A percentile compares a stretch with the other conserved stretches of the same genome.
Evolutionary conservation across 192 early-diverging fungal genomes (phyloP).

Genomic region (Glomus cerebriforme): DNA sequence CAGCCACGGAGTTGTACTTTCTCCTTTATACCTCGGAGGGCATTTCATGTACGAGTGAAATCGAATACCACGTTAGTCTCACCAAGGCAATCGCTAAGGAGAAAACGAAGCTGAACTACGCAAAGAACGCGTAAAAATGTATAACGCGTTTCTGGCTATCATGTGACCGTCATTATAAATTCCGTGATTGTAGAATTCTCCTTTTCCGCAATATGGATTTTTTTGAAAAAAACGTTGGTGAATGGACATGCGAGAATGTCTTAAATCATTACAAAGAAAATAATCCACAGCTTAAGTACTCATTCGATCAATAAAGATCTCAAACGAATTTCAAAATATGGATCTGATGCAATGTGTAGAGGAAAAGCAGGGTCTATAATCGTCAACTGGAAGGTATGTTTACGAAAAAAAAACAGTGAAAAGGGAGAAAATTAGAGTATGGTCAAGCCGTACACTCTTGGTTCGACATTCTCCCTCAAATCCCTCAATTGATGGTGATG

Average conservation of each 20-base stretch:
- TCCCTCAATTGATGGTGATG: too few species aligned
- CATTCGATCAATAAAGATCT: constrained; percentile 11
- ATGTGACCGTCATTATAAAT: too few species aligned
- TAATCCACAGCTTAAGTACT: background rate
- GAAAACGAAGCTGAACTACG: too few species aligned
- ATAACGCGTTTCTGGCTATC: too few species aligned
- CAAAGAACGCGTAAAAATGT: too few species aligned
- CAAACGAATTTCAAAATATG: constrained; percentile 21
- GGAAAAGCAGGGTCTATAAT: constrained; percentile 25
- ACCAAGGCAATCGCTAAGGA: too few species aligned
- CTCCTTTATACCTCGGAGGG: too few species aligned
- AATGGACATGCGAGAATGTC: background rate
- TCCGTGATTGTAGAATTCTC: too few species aligned
- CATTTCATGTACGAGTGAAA: too few species aligned
- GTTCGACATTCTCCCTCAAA: too few species aligned
- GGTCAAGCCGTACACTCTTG: constrained; percentile 28
- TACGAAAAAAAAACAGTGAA: constrained; percentile 17
- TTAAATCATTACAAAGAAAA: background rate
- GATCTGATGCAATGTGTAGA: background rate
- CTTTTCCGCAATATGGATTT: background rate
- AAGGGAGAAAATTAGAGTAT: constrained; percentile 23
- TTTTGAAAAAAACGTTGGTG: background rate
- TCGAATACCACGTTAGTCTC: too few species aligned
- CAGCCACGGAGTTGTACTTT: too few species aligned
- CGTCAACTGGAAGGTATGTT: constrained; percentile 24